Evolutionary conservation across 2,329 filamentous ascomycete species (phyloP), one percentile per base, ranked within the genome.

Genomic region (Acrocalymma vagum): DNA sequence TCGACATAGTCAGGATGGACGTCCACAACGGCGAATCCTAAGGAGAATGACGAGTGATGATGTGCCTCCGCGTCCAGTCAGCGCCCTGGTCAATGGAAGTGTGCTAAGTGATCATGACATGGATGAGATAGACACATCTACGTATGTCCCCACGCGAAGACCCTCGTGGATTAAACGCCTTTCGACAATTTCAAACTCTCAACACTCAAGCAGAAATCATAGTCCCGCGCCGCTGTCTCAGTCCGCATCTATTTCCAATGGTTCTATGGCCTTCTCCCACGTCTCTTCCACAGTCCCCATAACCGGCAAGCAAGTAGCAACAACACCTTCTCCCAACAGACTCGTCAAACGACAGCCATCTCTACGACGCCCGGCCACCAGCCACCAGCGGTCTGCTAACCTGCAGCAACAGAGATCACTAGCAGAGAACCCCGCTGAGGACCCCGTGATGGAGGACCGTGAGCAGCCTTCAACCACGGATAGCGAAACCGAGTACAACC

Each of bases 301-400:
- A 42, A 67, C 87, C 15, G 63, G 72, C 65, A 51, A 70, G 67
- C 53, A 56, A 14, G 60, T 60, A 9, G 65, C 72, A 26, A 55
- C 64, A 20, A 63, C 70, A 11, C 67, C 82, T 21, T 74, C 82
- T 7, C 85, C 84, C 13, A 92, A 92, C 69, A 91, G 90, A 72
- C 76, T 92, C 26, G 87, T 91, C 36, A 93, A 93, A 71, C 83
- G 87, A 45, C 74, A 87, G 47, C 80, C 83, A 3, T 83, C 81
- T 15, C 78, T 92, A 44, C 83, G 86, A 43, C 78, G 88, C 55
- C 88, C 88, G 36, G 87, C 87, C 29, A 92, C 88, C 13, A 91
- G 88, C 65, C 87, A 91, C 61, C 87, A 92, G 64, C 79, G 88
- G 56, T 87, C 86, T 29, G 84, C 83, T 22, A 89, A 86, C 1